Evolutionary conservation across 2,329 filamentous ascomycete genomes (phyloP).

Genomic region (Rhinocladiella mackenziei): DNA sequence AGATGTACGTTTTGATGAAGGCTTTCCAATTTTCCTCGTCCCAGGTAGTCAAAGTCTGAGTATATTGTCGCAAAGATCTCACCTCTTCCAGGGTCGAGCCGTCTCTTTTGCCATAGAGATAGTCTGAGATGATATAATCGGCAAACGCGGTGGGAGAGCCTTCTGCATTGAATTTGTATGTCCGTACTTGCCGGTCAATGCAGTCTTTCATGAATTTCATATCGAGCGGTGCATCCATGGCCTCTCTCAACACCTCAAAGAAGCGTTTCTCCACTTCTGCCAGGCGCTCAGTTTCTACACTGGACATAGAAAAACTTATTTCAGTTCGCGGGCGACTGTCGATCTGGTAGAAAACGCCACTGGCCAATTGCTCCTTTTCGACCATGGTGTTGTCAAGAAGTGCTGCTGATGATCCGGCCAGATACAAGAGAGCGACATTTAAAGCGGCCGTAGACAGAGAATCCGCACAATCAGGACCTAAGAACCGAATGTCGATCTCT

Average conservation of each 20-base stretch:
- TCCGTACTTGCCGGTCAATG: slow-evolving; percentile 72
- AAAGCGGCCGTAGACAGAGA: slow-evolving; percentile 65
- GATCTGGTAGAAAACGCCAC: slow-evolving; percentile 73
- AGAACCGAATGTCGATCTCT: slow-evolving; percentile 79
- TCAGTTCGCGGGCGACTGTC: slow-evolving; percentile 77
- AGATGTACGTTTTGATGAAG: slow-evolving; percentile 79
- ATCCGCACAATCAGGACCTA: slow-evolving; percentile 79
- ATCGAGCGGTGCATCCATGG: slow-evolving; percentile 74
- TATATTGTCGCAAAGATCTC: slow-evolving; percentile 51
- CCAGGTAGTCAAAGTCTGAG: slow-evolving; percentile 68
- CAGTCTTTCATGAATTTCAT: slow-evolving; percentile 89
- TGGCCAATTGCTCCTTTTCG: slow-evolving; percentile 87
- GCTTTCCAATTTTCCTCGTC: slow-evolving; percentile 75
- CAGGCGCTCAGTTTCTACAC: slow-evolving; percentile 82
- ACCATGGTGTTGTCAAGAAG: slow-evolving; percentile 88
- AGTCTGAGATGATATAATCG: slow-evolving; percentile 82
- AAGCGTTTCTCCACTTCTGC: slow-evolving; percentile 79
- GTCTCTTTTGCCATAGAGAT: slow-evolving; percentile 81
- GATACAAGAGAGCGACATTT: slow-evolving; percentile 75
- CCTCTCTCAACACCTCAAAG: slow-evolving; percentile 76
- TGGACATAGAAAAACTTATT: slow-evolving; percentile 79
- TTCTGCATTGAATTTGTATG: slow-evolving; percentile 80
- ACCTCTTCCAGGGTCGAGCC: slow-evolving; percentile 69
- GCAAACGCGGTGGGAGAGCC: slow-evolving; percentile 76
- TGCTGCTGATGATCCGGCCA: slow-evolving; percentile 89